These are phyloP conservation scores for Posidonia australis DNA, from an alignment of 106 monocot genomes.

Conservation along the genomic window DNA sequence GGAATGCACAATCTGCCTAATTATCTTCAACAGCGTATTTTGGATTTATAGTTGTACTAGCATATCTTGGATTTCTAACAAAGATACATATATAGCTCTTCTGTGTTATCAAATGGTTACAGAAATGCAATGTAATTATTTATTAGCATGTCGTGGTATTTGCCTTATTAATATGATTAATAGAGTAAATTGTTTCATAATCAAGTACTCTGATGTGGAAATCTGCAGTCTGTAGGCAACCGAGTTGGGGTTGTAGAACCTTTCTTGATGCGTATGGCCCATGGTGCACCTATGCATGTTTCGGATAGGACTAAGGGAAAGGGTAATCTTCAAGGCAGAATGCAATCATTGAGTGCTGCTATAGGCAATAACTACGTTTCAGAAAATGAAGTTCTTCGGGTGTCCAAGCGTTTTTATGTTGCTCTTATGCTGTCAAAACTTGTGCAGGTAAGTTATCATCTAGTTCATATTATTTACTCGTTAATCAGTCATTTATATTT, in stretches of 20 bases:
- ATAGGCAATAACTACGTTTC: slow-evolving; percentile 19
- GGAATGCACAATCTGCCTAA: no score
- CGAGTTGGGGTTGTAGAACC: slow-evolving; percentile 84
- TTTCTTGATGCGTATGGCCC: slow-evolving; percentile 96
- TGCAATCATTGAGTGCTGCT: slow-evolving; percentile 9
- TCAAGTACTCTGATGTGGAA: background rate
- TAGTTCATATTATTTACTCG: background rate
- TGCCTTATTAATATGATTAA: background rate
- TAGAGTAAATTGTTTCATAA: no score
- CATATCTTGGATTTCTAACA: no score
- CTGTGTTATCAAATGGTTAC: no score
- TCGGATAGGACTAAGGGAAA: slow-evolving; percentile 38
- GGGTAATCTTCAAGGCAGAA: slow-evolving; percentile 14
- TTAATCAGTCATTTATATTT: background rate
- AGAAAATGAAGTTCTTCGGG: slow-evolving; percentile 50
- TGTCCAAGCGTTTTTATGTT: slow-evolving; percentile 89
- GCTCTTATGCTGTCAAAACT: slow-evolving; percentile 91
- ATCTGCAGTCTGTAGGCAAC: slow-evolving; percentile 85
- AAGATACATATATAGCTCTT: no score
- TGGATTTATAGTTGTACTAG: no score
- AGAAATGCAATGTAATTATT: no score
- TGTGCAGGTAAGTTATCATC: slow-evolving; percentile 63
- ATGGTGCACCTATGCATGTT: slow-evolving; percentile 63
- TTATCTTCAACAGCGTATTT: no score
- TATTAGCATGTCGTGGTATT: background rate